Base-by-base conservation (phyloP, 2,329 filamentous ascomycete species). In the Clonostachys byssicola region DNA sequence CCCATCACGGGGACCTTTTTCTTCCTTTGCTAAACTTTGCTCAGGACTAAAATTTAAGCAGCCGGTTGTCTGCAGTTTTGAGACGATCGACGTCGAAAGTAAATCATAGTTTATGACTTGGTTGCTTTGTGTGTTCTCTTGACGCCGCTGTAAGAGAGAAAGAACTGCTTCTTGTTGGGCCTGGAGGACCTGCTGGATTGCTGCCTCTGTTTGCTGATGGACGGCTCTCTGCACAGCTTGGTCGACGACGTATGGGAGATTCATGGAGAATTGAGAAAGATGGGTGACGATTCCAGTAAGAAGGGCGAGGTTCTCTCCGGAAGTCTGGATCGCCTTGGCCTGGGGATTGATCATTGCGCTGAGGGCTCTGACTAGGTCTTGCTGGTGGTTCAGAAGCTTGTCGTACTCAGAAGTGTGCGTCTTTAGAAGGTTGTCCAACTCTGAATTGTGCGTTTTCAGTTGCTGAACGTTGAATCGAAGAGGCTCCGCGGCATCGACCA, bases 401-500 rank as follows among this genome's bases (percentile, higher is more conserved):
- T 30, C 23, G 23, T 2, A 30, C 4, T 30, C 23, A 30, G 23
- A 30, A 30, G 23, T 30, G 23, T 30, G 23, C 20, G 20, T 20
- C 20, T 30, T 30, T 30, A 30, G 9, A 30, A 30, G 23, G 1
- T 4, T 30, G 3, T 30, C 23, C 3, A 4, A 30, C 3, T 30
- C 23, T 1, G 23, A 30, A 30, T 9, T 30, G 23, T 30, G 23
- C 6, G 23, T 23, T 23, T 3, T 23, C 2, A 30, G 23, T 30
- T 30, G 23, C 23, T 30, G 23, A 4, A 30, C 23, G 23, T 30
- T 30, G 23, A 30, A 42, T 4, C 61, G 55, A 10, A 67, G 47
- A 4, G 63, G 64, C 0, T 52, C 52, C 7, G 62, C 54, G 1
- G 64, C 65, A 34, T 62, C 60, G 0, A 60, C 53, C 30, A 67